A percentile compares a stretch with the other conserved stretches of the same genome.
Conservation (phyloP, 352 stramenopile species). For the Phytophthora cajani region DNA sequence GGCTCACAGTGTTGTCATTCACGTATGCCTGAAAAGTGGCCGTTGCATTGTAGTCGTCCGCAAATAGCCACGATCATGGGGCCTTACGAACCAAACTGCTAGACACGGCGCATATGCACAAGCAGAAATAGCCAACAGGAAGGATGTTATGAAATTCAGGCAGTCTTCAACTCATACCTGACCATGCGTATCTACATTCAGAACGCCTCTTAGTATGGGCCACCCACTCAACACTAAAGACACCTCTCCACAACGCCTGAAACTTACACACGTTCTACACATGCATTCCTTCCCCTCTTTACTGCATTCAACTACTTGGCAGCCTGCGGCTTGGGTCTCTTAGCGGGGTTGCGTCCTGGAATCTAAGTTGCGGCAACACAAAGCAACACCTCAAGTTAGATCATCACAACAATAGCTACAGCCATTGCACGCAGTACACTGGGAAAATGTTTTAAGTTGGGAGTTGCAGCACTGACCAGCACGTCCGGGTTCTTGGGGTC, state of each 20-base stretch:
- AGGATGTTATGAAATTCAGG: background rate
- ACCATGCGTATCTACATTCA: background rate
- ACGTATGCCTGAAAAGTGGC: slow-evolving; percentile 2
- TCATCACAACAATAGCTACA: background rate
- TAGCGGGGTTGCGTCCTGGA: slow-evolving; percentile 59
- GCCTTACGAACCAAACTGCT: slow-evolving; percentile 9
- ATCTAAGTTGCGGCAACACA: slow-evolving; percentile 39
- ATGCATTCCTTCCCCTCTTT: background rate
- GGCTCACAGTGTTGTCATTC: slow-evolving; percentile 8
- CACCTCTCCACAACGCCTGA: background rate
- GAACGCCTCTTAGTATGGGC: background rate
- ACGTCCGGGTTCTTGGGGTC: slow-evolving; percentile 75
- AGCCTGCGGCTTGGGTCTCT: slow-evolving; percentile 55
- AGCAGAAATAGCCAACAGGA: background rate
- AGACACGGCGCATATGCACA: background rate
- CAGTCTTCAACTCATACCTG: background rate
- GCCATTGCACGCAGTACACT: background rate
- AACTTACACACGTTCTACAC: slow-evolving; percentile 16
- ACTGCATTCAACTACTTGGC: slow-evolving; percentile 23
- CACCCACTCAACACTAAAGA: background rate
- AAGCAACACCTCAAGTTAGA: background rate
- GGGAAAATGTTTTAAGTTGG: background rate
- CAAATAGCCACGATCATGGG: slow-evolving; percentile 1
- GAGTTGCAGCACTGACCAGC: slow-evolving; percentile 46
- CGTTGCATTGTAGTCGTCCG: background rate